Evolutionary conservation across 2,329 filamentous ascomycete genomes (phyloP).

Genomic region (Lizonia empirigonia): DNA sequence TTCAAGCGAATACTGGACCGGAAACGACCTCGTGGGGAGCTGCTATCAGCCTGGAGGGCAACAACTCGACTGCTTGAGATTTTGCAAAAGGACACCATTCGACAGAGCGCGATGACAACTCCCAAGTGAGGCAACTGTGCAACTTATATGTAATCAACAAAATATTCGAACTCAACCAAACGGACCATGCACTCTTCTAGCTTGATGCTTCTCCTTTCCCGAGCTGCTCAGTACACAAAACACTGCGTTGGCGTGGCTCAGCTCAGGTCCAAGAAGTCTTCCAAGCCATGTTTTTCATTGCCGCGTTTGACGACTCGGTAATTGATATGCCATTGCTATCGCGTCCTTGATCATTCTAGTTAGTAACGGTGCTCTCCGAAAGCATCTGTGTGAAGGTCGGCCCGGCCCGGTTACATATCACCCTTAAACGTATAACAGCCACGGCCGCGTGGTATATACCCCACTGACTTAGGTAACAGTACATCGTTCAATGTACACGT

Average conservation of each 20-base stretch:
- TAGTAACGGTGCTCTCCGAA: not conserved
- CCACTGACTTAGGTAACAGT: not conserved
- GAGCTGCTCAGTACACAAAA: not conserved
- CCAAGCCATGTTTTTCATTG: not conserved
- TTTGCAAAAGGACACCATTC: not conserved
- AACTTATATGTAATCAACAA: not conserved
- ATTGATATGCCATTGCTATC: not conserved
- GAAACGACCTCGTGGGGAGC: constrained; percentile 22
- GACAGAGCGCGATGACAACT: not conserved
- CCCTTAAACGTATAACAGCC: not conserved
- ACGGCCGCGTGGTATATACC: not conserved
- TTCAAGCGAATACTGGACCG: constrained; percentile 8
- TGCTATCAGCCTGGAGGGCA: not conserved
- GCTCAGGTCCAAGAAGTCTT: no score
- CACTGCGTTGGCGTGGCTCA: not conserved
- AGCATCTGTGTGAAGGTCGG: not conserved
- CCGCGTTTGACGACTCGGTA: not conserved
- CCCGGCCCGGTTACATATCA: not conserved
- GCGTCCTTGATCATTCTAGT: not conserved
- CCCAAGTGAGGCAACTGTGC: not conserved
- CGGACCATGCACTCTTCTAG: not conserved
- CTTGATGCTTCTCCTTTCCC: not conserved
- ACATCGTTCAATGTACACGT: not conserved
- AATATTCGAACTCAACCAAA: not conserved
- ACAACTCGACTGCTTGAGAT: not conserved